These are phyloP conservation scores for Bjerkandera adusta DNA, from an alignment of 1,284 basidiomycete genomes.

Conservation along the genomic window DNA sequence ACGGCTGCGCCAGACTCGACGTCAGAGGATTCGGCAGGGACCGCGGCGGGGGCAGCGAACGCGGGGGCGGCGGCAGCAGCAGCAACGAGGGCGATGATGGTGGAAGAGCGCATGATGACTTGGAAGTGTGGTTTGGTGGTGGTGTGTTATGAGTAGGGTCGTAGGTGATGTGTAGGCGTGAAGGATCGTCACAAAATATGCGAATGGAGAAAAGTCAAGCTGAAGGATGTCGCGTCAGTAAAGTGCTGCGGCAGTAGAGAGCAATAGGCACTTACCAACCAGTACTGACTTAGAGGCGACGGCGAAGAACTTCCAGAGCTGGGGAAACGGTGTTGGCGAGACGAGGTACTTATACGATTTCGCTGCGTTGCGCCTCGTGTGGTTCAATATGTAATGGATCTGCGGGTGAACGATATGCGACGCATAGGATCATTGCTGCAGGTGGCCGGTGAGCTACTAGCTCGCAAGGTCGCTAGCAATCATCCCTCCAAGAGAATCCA, in stretches of 20 bases:
- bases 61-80: constrained; percentile 11
- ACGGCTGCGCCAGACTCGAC: constrained; percentile 11
- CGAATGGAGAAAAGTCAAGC: constrained; percentile 12
- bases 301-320: constrained; percentile 13
- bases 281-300: constrained; percentile 10
- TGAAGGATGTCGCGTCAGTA: not conserved
- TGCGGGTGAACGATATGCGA: too few species aligned
- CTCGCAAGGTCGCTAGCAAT: too few species aligned
- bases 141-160: not conserved
- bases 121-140: not conserved
- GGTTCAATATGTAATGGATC: too few species aligned
- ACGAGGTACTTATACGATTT: constrained; percentile 5
- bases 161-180: constrained; percentile 6
- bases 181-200: constrained; percentile 14
- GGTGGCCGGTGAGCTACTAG: too few species aligned
- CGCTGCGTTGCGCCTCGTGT: too few species aligned
- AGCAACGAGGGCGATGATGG: constrained; percentile 14
- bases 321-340: not conserved
- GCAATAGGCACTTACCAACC: constrained; percentile 14
- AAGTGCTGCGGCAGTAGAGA: not conserved
- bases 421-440: too few species aligned
- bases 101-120: constrained; percentile 17
- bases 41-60: constrained; percentile 2
- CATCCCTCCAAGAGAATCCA: too few species aligned
- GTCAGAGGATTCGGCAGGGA: constrained; percentile 2